Base-by-base conservation (phyloP, 2,329 filamentous ascomycete species). In the Orbilia ellipsospora region DNA sequence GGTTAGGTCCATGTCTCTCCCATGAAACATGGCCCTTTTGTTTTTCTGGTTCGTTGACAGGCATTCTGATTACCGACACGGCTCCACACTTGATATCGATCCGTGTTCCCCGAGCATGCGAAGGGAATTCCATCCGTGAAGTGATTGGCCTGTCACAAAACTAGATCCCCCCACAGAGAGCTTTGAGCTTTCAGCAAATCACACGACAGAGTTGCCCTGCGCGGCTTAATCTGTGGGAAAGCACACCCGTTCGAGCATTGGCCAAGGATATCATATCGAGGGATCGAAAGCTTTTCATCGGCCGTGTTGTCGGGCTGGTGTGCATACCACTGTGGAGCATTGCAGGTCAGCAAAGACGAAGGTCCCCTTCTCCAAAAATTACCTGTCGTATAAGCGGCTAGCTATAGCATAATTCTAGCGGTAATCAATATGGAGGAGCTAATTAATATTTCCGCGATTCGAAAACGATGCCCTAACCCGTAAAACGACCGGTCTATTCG, bases 31-130 rank as follows among this genome's bases (percentile, higher is more conserved):
- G 52, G 31, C 40, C 31, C 50, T 40, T 28, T 60, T 68, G 12
- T 26, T 66, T 55, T 75, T 65, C 64, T 65, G 60, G 69, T 75
- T 75, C 64, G 72, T 52, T 65, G 64, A 64, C 63, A 68, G 64
- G 64, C 72, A 69, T 69, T 10, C 13, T 68, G 64, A 69, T 69
- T 75, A 69, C 60, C 59, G 54, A 75, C 44, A 18, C 52, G 64
- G 64, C 63, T 65, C 59, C 72, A 74, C 64, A 63, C 61, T 44
- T 69, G 72, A 75, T 75, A 69, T 16, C 72, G 72, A 69, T 75
- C 72, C 72, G 72, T 56, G 55, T 75, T 75, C 72, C 72, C 72
- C 72, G 72, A 60, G 28, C 52, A 65, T 59, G 72, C 64, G 59
- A 75, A 66, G 23, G 48, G 45, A 42, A 51, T 45, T 31, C 56